Evolutionary conservation across 345 rosid species (phyloP).

Genomic region (Boechera stricta): DNA sequence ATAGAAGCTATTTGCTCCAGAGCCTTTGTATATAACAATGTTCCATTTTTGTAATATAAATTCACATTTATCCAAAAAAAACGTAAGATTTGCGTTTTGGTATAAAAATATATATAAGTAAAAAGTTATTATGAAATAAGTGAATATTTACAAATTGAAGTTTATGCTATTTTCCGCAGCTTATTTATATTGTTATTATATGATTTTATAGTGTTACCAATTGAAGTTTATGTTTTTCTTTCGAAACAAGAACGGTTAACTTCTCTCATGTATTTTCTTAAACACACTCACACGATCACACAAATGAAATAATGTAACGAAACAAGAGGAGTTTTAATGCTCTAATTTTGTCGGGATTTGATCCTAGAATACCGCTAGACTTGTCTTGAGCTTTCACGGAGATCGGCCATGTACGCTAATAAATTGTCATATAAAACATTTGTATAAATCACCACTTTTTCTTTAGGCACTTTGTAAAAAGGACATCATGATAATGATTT

Average conservation of each 20-base stretch:
- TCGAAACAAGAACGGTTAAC: background rate
- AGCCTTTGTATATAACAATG: no score
- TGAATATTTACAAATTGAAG: no score
- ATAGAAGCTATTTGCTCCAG: no score
- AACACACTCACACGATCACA: background rate
- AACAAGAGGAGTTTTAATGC: background rate
- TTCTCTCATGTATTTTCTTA: background rate
- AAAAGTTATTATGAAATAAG: no score
- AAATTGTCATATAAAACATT: background rate
- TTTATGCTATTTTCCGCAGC: no score
- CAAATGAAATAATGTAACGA: background rate
- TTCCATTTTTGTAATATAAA: no score
- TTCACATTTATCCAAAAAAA: no score
- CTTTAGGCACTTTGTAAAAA: background rate
- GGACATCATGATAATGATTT: constrained; percentile 23
- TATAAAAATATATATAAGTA: no score
- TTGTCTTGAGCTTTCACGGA: constrained; percentile 2
- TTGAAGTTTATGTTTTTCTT: no score
- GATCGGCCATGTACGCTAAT: constrained; percentile 17
- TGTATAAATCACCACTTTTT: constrained; percentile 1
- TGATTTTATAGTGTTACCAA: no score
- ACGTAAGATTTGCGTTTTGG: no score
- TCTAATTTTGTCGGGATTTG: background rate
- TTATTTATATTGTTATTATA: no score
- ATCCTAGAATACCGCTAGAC: background rate